These are phyloP conservation scores for Flaveria sonorensis DNA, from an alignment of 129 eudicot species.

Conservation along the genomic window DNA sequence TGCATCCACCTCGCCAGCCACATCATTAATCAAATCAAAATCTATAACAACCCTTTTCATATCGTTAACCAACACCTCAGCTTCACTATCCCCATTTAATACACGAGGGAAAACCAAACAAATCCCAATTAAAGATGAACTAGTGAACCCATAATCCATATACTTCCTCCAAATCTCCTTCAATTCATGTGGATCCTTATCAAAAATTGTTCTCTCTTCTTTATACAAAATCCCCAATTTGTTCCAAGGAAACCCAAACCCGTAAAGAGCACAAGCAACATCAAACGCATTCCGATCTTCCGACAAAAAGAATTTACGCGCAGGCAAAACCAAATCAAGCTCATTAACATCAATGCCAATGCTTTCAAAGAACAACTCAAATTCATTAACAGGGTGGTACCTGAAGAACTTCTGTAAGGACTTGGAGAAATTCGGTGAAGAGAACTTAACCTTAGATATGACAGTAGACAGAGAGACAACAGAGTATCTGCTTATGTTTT, in stretches of 20 bases:
- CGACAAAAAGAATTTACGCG: constrained; percentile 46
- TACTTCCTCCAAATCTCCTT: constrained; percentile 42
- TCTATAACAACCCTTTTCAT: constrained; percentile 63
- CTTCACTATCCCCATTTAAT: constrained; percentile 34
- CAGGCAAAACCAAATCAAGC: constrained; percentile 42
- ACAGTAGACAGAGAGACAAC: constrained; percentile 41
- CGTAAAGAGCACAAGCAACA: constrained; percentile 59
- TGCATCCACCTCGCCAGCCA: constrained; percentile 57
- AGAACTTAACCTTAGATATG: constrained; percentile 47
- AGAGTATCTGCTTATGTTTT: constrained; percentile 57
- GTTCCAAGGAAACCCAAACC: constrained; percentile 80
- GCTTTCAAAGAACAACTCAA: constrained; percentile 73
- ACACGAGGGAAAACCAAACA: constrained; percentile 64
- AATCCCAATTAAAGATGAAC: constrained; percentile 49
- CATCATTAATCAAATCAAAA: constrained; percentile 43
- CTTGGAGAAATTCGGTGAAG: constrained; percentile 38
- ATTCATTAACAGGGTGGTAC: constrained; percentile 84
- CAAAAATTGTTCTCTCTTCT: constrained; percentile 43
- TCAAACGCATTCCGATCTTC: constrained; percentile 49
- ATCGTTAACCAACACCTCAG: constrained; percentile 41
- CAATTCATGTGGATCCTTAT: constrained; percentile 34
- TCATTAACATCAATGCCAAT: constrained; percentile 58
- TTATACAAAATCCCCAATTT: constrained; percentile 58
- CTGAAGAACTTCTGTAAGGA: constrained; percentile 56
- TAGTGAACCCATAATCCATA: constrained; percentile 46